phyloP scores from a whole-genome alignment of 768 basidiomycete species.

The Trametes elegans region DNA sequence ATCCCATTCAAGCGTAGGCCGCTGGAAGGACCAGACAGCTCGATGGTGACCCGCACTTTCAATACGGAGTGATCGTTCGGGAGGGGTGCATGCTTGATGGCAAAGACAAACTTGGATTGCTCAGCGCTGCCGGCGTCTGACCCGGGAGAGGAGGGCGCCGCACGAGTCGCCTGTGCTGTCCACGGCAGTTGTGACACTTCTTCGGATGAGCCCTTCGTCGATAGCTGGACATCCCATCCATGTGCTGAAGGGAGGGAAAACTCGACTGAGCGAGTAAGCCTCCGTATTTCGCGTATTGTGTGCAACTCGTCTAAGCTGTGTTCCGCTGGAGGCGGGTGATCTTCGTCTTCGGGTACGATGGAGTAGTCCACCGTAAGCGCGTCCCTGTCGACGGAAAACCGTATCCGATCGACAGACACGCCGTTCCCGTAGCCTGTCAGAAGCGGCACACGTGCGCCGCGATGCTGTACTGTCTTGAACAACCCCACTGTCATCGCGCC shows the following conservation, averaged over 20 bases:
- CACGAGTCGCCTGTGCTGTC: slow-evolving; percentile 58
- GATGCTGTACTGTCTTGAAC: slow-evolving; percentile 75
- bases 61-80: slow-evolving; percentile 74
- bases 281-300: slow-evolving; percentile 59
- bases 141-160: slow-evolving; percentile 34
- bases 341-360: slow-evolving; percentile 74
- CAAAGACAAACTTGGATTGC: slow-evolving; percentile 53
- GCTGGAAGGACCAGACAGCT: slow-evolving; percentile 72
- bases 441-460: slow-evolving; percentile 72
- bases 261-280: slow-evolving; percentile 76
- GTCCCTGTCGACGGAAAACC: slow-evolving; percentile 81
- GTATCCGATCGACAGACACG: slow-evolving; percentile 73
- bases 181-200: slow-evolving; percentile 73
- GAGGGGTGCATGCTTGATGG: slow-evolving; percentile 69
- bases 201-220: slow-evolving; percentile 70
- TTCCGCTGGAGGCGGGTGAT: slow-evolving; percentile 32
- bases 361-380: slow-evolving; percentile 82
- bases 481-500: slow-evolving; percentile 83
- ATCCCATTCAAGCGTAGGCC: slow-evolving; percentile 87
- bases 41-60: slow-evolving; percentile 77
- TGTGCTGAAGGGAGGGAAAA: slow-evolving; percentile 72
- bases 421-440: slow-evolving; percentile 78
- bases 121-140: slow-evolving; percentile 37
- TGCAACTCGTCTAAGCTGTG: slow-evolving; percentile 65
- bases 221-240: slow-evolving; percentile 86